These are phyloP conservation scores for Trichosporon ovoides DNA, from an alignment of 1,284 basidiomycete species.

Conservation along the genomic window DNA sequence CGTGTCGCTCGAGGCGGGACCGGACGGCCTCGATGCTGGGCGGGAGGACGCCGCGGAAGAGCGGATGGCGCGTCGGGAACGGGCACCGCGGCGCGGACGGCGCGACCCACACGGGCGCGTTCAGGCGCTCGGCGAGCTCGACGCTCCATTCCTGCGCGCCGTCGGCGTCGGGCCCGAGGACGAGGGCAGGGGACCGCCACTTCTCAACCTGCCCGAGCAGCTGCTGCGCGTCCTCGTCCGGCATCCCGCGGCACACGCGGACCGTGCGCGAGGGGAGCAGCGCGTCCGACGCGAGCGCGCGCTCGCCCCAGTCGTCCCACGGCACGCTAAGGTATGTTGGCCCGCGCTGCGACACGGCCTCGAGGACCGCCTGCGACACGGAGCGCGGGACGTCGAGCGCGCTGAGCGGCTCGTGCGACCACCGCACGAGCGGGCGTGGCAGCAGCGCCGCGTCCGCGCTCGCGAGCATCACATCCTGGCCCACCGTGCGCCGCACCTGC, in stretches of 20 bases:
- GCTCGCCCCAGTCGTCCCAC: conserved; percentile 13
- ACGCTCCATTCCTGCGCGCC: conserved; percentile 1
- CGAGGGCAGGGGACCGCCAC: conserved; percentile 4
- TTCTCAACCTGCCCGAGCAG: background rate
- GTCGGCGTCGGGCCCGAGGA: conserved; percentile 17
- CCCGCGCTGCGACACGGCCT: conserved; percentile 4
- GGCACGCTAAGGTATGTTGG: conserved; percentile 15
- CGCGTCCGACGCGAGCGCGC: conserved; percentile 2
- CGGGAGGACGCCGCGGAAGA: conserved; percentile 12
- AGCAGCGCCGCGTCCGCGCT: conserved; percentile 12
- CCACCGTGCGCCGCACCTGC: conserved; percentile 16
- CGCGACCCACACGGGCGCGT: conserved; percentile 13
- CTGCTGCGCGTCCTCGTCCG: background rate
- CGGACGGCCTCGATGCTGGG: conserved; percentile 10
- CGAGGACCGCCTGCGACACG: conserved; percentile 10
- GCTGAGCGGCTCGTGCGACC: conserved; percentile 10
- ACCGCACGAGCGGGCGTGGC: conserved; percentile 11
- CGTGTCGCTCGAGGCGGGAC: conserved; percentile 6
- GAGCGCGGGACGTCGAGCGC: conserved; percentile 13
- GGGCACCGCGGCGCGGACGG: conserved; percentile 12
- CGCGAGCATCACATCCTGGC: conserved; percentile 17
- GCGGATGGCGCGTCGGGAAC: conserved; percentile 11
- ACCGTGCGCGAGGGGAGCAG: conserved; percentile 4
- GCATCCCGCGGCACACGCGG: background rate
- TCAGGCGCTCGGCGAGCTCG: conserved; percentile 9